Conservation (phyloP, 1,139 yeast species). For the Martiniozyma asiatica region DNA sequence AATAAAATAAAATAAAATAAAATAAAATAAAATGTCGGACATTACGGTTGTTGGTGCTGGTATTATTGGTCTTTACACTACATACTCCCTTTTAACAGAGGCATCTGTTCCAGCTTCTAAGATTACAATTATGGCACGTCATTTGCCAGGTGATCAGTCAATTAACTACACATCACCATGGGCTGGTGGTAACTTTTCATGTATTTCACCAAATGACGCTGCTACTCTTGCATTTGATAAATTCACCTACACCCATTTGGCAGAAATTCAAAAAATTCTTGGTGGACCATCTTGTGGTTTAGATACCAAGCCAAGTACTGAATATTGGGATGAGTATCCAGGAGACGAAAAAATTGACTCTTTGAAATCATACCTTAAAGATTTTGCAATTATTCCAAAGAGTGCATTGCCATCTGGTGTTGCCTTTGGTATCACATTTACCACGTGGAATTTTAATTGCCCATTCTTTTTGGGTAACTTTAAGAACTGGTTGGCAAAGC, state of each 20-base stretch:
- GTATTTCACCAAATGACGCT: slow-evolving; percentile 48
- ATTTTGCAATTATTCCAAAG: slow-evolving; percentile 26
- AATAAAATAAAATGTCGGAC: slow-evolving; percentile 7
- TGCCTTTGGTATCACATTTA: slow-evolving; percentile 39
- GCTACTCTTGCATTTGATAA: slow-evolving; percentile 41
- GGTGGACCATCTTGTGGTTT: slow-evolving; percentile 47
- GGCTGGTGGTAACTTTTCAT: slow-evolving; percentile 68
- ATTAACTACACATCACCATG: slow-evolving; percentile 64
- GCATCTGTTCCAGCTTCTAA: slow-evolving; percentile 32
- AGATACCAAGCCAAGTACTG: slow-evolving; percentile 39
- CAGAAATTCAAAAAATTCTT: slow-evolving; percentile 30
- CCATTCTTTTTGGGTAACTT: slow-evolving; percentile 43
- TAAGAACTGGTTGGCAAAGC: slow-evolving; percentile 27
- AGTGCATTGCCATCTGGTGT: slow-evolving; percentile 35
- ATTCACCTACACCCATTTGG: slow-evolving; percentile 40
- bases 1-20: neutral
- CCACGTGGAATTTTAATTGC: slow-evolving; percentile 58
- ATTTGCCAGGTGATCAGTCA: slow-evolving; percentile 64
- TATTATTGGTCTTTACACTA: slow-evolving; percentile 57
- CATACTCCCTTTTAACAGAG: slow-evolving; percentile 35
- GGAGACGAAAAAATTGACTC: slow-evolving; percentile 32
- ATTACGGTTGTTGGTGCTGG: slow-evolving; percentile 34
- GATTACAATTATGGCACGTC: slow-evolving; percentile 50
- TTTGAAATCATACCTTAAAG: slow-evolving; percentile 33
- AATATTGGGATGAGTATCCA: slow-evolving; percentile 41